A percentile compares a stretch with the other conserved stretches of the same genome.
Evolutionary conservation across 495 filamentous ascomycete species (phyloP).

Genomic region (Bathelium albidoporum): DNA sequence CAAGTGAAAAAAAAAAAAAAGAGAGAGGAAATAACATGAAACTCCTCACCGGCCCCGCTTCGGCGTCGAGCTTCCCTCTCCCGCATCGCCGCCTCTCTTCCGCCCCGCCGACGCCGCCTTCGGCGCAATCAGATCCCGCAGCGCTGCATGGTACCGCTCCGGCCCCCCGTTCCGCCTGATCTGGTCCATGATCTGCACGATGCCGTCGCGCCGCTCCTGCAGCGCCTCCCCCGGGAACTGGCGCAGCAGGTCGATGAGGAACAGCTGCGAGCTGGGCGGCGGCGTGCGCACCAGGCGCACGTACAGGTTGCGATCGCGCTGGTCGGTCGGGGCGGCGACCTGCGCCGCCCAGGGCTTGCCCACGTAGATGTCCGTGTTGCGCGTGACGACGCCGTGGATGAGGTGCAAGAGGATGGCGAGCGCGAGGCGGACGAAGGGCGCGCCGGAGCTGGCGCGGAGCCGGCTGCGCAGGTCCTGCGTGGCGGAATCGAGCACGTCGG

Average conservation of each 20-base stretch:
- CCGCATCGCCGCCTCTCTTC: neutral
- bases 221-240: neutral
- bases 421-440: neutral
- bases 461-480: neutral
- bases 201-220: neutral
- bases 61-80: neutral
- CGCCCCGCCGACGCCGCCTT: neutral
- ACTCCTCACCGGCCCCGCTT: neutral
- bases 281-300: neutral
- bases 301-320: slow-evolving; percentile 1
- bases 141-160: neutral
- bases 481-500: neutral
- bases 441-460: neutral
- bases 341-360: slow-evolving; percentile 3
- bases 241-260: neutral
- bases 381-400: slow-evolving; percentile 2
- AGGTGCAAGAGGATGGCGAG: neutral
- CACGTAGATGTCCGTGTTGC: slow-evolving; percentile 6
- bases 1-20: neutral
- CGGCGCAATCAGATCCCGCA: slow-evolving; percentile 2
- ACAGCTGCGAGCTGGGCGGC: neutral
- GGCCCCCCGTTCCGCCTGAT: neutral
- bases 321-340: neutral
- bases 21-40: neutral
- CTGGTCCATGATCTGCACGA: neutral